Percentiles rank a stretch among this genome's conserved stretches.
These are phyloP conservation scores for Phytophthora hibernalis DNA, from an alignment of 352 stramenopile species.

Conservation along the genomic window DNA sequence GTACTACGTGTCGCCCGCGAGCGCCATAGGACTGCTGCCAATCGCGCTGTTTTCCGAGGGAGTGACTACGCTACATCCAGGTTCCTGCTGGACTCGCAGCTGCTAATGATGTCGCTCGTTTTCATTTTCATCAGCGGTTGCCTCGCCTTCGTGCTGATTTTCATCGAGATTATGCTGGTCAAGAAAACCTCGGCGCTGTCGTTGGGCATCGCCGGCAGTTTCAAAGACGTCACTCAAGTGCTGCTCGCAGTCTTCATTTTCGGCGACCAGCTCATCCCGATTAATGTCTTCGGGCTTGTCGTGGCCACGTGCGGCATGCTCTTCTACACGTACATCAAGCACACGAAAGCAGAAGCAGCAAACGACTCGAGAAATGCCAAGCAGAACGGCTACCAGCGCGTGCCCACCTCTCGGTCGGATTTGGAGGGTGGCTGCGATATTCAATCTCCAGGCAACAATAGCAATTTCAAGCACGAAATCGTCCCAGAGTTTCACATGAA, in stretches of 20 bases:
- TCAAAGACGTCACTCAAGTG: constrained; percentile 87
- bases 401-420: constrained; percentile 41
- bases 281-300: constrained; percentile 77
- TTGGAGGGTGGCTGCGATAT: constrained; percentile 26
- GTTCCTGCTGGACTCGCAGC: constrained; percentile 56
- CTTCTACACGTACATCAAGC: constrained; percentile 81
- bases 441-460: constrained; percentile 18
- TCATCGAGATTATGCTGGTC: constrained; percentile 83
- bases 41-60: constrained; percentile 68
- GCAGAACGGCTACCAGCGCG: constrained; percentile 40
- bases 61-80: constrained; percentile 56
- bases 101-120: constrained; percentile 58
- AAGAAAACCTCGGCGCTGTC: constrained; percentile 87
- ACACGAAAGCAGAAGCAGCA: constrained; percentile 43
- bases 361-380: constrained; percentile 15
- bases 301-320: constrained; percentile 79
- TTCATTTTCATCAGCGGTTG: constrained; percentile 78
- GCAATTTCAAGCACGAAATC: constrained; percentile 14
- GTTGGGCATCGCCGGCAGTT: constrained; percentile 78
- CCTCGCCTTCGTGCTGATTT: constrained; percentile 81
- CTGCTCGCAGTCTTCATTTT: constrained; percentile 83
- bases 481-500: constrained; percentile 47
- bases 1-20: constrained; percentile 84
- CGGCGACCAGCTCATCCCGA: constrained; percentile 59
- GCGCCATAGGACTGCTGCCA: constrained; percentile 72